A percentile compares a stretch with the other conserved stretches of the same genome.
Conservation (phyloP, 768 basidiomycete genomes). For the Sistotremastrum suecicum region DNA sequence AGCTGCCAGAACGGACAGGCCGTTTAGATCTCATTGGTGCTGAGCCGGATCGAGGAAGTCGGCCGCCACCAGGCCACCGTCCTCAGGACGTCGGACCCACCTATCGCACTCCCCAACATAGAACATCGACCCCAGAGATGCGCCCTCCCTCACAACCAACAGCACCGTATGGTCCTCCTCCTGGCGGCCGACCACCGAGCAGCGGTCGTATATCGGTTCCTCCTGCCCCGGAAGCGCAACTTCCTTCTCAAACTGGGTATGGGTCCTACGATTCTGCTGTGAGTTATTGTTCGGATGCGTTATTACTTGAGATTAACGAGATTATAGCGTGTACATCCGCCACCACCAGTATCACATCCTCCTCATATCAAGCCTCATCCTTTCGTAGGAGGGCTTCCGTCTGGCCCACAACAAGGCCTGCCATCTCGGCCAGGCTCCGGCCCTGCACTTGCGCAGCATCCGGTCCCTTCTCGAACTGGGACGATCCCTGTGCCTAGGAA, state of each 20-base stretch:
- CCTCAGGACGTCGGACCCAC: slow-evolving; percentile 10
- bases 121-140: slow-evolving; percentile 30
- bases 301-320: too few relatives aligned
- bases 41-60: slow-evolving; percentile 1
- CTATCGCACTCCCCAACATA: slow-evolving; percentile 9
- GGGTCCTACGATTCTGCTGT: too few relatives aligned
- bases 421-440: slow-evolving; percentile 8
- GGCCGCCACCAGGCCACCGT: slow-evolving; percentile 9
- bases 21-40: too few relatives aligned
- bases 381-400: too few relatives aligned
- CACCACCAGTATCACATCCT: background rate
- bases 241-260: background rate
- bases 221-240: background rate
- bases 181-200: background rate
- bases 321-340: background rate
- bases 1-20: too few relatives aligned
- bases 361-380: slow-evolving; percentile 2
- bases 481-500: slow-evolving; percentile 24
- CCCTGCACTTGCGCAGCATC: slow-evolving; percentile 15
- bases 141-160: slow-evolving; percentile 24
- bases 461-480: slow-evolving; percentile 1
- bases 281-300: too few relatives aligned
- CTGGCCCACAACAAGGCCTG: slow-evolving; percentile 10
- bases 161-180: background rate
- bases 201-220: too few relatives aligned